Evolutionary conservation across 768 basidiomycete genomes (phyloP).

Genomic region (Trametes gibbosa): DNA sequence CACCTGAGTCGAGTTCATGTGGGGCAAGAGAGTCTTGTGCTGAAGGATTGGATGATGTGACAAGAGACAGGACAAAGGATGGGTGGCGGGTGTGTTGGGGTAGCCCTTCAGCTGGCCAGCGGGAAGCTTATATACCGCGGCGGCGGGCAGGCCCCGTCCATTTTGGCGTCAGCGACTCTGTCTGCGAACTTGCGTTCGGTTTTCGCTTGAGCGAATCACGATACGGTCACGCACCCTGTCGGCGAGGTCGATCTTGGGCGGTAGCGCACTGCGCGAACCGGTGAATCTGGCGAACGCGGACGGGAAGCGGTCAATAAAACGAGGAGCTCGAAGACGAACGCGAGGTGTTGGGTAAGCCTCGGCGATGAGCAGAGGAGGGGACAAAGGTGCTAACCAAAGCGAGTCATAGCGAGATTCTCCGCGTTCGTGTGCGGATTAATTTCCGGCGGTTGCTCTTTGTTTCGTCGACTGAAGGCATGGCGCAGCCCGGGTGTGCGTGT

Average conservation of each 20-base stretch:
- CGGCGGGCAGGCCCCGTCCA: neutral
- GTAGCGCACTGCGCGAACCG: constrained; percentile 8
- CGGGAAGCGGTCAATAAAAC: constrained; percentile 13
- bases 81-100: constrained; percentile 2
- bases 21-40: neutral
- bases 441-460: constrained; percentile 1
- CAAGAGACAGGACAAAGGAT: neutral
- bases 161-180: constrained; percentile 10
- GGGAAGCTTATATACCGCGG: constrained; percentile 12
- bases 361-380: neutral
- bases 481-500: neutral
- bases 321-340: constrained; percentile 1
- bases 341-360: neutral
- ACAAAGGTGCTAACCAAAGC: constrained; percentile 4
- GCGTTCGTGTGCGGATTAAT: constrained; percentile 7
- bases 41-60: neutral
- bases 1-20: constrained; percentile 18
- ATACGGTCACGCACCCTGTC: constrained; percentile 6
- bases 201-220: constrained; percentile 5
- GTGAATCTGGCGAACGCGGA: constrained; percentile 6
- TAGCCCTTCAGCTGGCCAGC: neutral
- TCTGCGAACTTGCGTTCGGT: constrained; percentile 4
- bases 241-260: constrained; percentile 16
- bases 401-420: neutral
- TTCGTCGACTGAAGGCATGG: neutral